Percentiles rank a stretch among this genome's conserved stretches.
Conservation (phyloP, 129 eudicot species). For the Lactuca saligna region DNA sequence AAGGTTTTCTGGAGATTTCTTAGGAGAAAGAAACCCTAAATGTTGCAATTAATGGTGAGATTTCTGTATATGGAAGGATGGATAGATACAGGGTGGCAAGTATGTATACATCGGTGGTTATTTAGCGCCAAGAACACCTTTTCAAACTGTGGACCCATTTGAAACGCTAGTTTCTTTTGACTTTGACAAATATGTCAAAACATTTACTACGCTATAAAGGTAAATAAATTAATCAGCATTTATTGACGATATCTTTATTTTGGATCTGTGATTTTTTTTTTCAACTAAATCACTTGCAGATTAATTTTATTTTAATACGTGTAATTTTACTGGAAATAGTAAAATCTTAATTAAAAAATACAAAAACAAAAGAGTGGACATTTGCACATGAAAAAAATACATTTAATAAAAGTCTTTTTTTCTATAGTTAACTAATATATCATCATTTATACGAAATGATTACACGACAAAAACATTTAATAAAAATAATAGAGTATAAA, state of each 20-base stretch:
- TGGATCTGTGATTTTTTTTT: neutral
- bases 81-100: constrained; percentile 15
- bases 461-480: too few relatives aligned
- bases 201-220: constrained; percentile 13
- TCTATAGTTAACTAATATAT: too few relatives aligned
- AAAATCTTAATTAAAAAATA: too few relatives aligned
- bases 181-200: constrained; percentile 30
- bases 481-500: too few relatives aligned
- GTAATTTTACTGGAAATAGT: too few relatives aligned
- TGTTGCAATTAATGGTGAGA: constrained; percentile 12
- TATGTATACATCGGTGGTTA: constrained; percentile 14
- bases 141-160: constrained; percentile 26
- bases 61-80: constrained; percentile 11
- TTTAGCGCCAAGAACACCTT: constrained; percentile 20
- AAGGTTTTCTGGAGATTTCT: neutral
- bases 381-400: too few relatives aligned
- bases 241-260: constrained; percentile 9
- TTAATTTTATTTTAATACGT: neutral
- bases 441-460: too few relatives aligned
- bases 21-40: constrained; percentile 24
- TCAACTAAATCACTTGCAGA: neutral
- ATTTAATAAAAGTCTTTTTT: too few relatives aligned
- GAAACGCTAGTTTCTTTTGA: constrained; percentile 13
- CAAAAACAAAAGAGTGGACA: too few relatives aligned
- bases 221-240: constrained; percentile 13